Conservation (phyloP, 495 filamentous ascomycete species). For the Niebla homalea region DNA sequence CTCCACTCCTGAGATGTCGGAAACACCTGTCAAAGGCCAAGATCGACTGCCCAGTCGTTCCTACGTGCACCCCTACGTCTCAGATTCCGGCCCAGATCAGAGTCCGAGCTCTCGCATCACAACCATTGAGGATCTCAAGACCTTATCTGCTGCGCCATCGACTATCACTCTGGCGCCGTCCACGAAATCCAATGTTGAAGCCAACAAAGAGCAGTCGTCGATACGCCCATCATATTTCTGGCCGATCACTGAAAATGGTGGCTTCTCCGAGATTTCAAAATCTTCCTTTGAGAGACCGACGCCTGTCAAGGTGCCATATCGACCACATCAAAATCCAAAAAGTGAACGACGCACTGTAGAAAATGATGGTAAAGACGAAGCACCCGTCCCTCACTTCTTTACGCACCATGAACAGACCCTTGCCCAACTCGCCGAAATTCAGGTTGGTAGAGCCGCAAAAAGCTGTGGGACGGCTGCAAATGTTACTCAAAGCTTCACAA, state of each 20-base stretch:
- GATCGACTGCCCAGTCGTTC: constrained; percentile 12
- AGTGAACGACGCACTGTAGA: background rate
- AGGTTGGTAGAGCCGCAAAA: constrained; percentile 10
- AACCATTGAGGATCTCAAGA: constrained; percentile 8
- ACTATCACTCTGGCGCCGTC: background rate
- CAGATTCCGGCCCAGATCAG: constrained; percentile 6
- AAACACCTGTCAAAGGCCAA: constrained; percentile 1
- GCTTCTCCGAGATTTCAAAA: constrained; percentile 9
- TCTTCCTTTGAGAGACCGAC: constrained; percentile 5
- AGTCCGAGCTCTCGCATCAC: constrained; percentile 2
- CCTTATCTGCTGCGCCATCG: background rate
- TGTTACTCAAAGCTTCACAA: constrained; percentile 31
- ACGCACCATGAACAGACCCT: constrained; percentile 26
- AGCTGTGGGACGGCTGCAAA: constrained; percentile 2
- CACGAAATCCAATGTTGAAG: background rate
- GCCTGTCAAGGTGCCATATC: too few relatives aligned
- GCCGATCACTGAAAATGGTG: constrained; percentile 7
- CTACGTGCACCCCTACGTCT: constrained; percentile 15
- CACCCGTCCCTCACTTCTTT: constrained; percentile 19
- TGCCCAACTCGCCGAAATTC: constrained; percentile 20
- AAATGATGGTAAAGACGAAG: constrained; percentile 10
- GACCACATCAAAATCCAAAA: background rate
- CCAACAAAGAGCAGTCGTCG: background rate
- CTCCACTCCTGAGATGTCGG: constrained; percentile 6
- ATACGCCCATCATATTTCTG: constrained; percentile 4